A percentile compares a stretch with the other conserved stretches of the same genome.
phyloP scores from a whole-genome alignment of 2,329 filamentous ascomycete genomes.

The Microascus cirrosus region DNA sequence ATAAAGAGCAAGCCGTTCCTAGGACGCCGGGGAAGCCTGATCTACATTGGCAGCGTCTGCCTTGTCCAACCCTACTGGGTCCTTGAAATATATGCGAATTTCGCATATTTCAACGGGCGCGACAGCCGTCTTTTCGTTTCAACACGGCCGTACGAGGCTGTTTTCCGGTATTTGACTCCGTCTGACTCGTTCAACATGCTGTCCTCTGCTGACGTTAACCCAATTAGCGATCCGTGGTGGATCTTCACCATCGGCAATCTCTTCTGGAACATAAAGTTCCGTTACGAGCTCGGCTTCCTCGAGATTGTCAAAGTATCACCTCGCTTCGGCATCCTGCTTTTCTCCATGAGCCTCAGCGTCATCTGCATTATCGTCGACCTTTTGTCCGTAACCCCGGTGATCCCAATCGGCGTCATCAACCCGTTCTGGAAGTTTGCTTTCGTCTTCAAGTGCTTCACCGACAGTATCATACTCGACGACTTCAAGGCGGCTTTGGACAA shows the following conservation, averaged over 20 bases:
- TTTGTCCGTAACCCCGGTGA: slow-evolving; percentile 41
- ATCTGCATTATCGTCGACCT: slow-evolving; percentile 51
- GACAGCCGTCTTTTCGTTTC: slow-evolving; percentile 38
- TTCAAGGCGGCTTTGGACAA: slow-evolving; percentile 48
- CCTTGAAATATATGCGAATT: slow-evolving; percentile 54
- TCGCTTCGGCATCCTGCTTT: slow-evolving; percentile 51
- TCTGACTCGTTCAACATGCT: too few relatives aligned
- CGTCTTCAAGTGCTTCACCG: slow-evolving; percentile 49
- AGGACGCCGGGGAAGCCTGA: slow-evolving; percentile 29
- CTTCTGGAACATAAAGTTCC: slow-evolving; percentile 50
- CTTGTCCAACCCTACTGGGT: slow-evolving; percentile 54
- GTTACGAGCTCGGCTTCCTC: slow-evolving; percentile 45
- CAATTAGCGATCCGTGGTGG: slow-evolving; percentile 54
- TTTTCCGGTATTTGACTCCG: slow-evolving; percentile 40
- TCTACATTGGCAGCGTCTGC: slow-evolving; percentile 49
- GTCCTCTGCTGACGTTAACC: background rate
- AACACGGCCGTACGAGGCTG: slow-evolving; percentile 47
- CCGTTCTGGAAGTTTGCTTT: background rate
- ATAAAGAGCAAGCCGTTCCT: slow-evolving; percentile 55
- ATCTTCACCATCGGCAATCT: slow-evolving; percentile 48
- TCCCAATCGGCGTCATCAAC: slow-evolving; percentile 20
- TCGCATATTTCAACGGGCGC: slow-evolving; percentile 48
- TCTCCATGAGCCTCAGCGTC: slow-evolving; percentile 48
- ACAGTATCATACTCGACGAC: slow-evolving; percentile 56
- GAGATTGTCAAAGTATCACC: slow-evolving; percentile 51